Base-by-base conservation (phyloP, 2,329 filamentous ascomycete genomes). In the Beauveria varroae region DNA sequence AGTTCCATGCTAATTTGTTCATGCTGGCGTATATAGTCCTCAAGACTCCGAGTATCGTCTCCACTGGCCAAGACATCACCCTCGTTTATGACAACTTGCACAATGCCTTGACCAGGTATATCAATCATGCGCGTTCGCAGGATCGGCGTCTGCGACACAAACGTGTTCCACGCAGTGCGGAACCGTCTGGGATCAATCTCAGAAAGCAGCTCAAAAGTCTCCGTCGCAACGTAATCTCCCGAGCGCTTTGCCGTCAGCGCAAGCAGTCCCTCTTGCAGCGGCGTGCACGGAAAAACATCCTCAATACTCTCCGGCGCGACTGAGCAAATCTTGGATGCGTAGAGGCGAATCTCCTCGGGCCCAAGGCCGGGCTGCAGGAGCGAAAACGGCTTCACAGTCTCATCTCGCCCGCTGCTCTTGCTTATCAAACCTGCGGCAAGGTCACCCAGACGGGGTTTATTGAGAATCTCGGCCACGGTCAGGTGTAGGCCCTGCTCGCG, bases 81-180 rank as follows among this genome's bases (percentile, higher is more conserved):
- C 49, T 72, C 70, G 28, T 69, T 70, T 37, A 77, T 65, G 16
- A 78, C 72, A 1, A 76, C 74, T 62, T 78, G 76, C 64, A 76
- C 68, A 6, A 77, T 68, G 18, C 76, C 75, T n/a, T 68, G 67
- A 4, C 68, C 67, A 1, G 72, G 68, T 1, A 74, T 67, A 37
- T 78, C 75, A 3, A 78, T 70, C 56, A 79, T 75, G 51, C 76
- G 73, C 1, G 76, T 76, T 12, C 77, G 71, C 10, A 78, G 68
- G 41, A 78, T 76, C 5, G 73, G 64, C 47, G 67, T 71, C 34
- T 68, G 68, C 7, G 53, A 60, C 3, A 73, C 68, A 6, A 71
- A 71, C 3, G 62, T 22, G 20, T 74, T 70, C 56, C 77, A 78
- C 1, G 76, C 75, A 1, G 67, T 64, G 16, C 71, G 68, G 20